Evolutionary conservation across 345 rosid species (phyloP).

Genomic region (Raphanus raphanistrum): DNA sequence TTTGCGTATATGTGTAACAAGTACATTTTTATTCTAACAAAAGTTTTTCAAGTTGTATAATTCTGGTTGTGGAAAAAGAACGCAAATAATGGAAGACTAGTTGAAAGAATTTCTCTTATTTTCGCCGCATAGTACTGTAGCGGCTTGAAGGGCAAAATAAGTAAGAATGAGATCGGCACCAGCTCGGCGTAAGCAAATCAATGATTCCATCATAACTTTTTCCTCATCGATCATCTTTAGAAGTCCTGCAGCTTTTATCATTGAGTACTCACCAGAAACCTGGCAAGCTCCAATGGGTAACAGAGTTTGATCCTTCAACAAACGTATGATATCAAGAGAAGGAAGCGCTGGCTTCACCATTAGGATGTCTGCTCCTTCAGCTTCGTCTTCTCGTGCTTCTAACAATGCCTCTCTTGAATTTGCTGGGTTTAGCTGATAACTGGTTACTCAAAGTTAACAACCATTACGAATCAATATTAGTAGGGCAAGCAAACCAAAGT

Average conservation of each 20-base stretch:
- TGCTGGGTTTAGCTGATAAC: conserved; percentile 95
- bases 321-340: conserved; percentile 86
- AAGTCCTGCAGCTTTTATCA: conserved; percentile 89
- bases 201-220: conserved; percentile 89
- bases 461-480: conserved; percentile 16
- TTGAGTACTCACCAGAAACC: conserved; percentile 79
- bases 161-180: conserved; percentile 88
- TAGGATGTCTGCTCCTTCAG: conserved; percentile 96
- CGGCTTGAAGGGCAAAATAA: conserved; percentile 89
- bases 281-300: conserved; percentile 89
- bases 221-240: conserved; percentile 93
- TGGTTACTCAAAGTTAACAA: conserved; percentile 37
- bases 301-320: conserved; percentile 64
- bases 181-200: conserved; percentile 81
- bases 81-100: neutral
- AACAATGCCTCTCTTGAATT: conserved; percentile 86
- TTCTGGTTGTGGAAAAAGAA: neutral
- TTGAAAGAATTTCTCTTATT: neutral
- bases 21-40: neutral
- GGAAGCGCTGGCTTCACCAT: conserved; percentile 94
- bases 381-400: conserved; percentile 75
- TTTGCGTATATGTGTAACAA: neutral
- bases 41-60: neutral
- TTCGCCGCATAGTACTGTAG: conserved; percentile 64
- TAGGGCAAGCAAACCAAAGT: neutral